Conservation (phyloP, 805 yeast species). For the Tetrapisispora iriomotensis region DNA sequence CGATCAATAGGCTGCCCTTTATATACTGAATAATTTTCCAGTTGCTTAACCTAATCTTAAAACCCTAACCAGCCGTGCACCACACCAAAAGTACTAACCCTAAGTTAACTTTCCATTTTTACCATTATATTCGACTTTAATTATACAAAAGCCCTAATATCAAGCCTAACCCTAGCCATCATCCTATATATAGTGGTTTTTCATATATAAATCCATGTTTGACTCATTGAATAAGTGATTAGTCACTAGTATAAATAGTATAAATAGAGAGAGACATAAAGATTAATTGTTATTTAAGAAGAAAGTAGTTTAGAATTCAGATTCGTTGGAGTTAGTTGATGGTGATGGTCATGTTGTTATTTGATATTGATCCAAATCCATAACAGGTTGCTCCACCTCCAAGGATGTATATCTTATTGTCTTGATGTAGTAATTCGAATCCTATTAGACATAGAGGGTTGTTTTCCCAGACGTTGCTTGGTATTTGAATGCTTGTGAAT, state of each 20-base stretch:
- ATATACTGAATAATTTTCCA: not conserved
- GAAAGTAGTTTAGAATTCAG: no score
- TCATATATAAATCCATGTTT: not conserved
- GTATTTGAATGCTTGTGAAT: constrained; percentile 25
- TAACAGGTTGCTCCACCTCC: constrained; percentile 81
- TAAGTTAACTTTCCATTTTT: no score
- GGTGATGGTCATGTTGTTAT: constrained; percentile 13
- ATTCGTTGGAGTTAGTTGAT: no score
- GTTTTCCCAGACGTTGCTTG: constrained; percentile 31
- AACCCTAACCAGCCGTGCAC: no score
- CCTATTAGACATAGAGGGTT: constrained; percentile 41
- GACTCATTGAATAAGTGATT: not conserved
- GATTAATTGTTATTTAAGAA: not conserved
- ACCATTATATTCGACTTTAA: no score
- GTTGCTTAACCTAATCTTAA: not conserved
- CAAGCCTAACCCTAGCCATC: no score
- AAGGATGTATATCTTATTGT: constrained; percentile 21
- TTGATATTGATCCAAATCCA: constrained; percentile 61
- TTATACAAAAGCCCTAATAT: no score
- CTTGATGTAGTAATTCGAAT: constrained; percentile 32
- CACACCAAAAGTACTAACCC: no score
- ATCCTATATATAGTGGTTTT: no score
- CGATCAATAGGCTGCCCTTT: not conserved
- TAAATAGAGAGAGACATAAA: not conserved
- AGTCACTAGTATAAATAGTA: not conserved